Conservation (phyloP, 208 protist species). For the Acanthamoeba healyi region DNA sequence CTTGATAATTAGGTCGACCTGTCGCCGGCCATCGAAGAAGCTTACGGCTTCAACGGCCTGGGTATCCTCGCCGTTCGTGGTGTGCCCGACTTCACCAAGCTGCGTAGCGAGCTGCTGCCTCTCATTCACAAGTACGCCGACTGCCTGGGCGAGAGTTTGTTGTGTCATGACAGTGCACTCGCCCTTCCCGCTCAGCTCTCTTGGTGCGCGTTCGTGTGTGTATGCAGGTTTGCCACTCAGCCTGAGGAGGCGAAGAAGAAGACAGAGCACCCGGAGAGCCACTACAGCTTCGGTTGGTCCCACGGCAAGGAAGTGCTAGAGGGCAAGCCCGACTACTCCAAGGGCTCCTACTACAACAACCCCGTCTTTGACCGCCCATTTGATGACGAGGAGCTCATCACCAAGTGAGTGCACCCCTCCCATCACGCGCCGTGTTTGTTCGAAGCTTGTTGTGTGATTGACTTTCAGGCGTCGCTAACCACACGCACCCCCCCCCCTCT, state of each 20-base stretch:
- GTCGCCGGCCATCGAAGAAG: constrained; percentile 76
- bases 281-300: constrained; percentile 84
- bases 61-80: constrained; percentile 80
- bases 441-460: background rate
- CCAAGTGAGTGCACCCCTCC: background rate
- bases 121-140: constrained; percentile 75
- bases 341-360: constrained; percentile 89
- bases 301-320: constrained; percentile 84
- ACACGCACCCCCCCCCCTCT: background rate
- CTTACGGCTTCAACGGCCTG: constrained; percentile 78
- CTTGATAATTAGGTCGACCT: constrained; percentile 51
- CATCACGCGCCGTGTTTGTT: background rate
- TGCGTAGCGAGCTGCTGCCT: constrained; percentile 72
- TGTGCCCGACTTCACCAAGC: constrained; percentile 75
- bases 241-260: constrained; percentile 83
- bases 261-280: constrained; percentile 75
- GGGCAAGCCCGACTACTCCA: constrained; percentile 80
- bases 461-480: background rate
- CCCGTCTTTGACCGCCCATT: constrained; percentile 86
- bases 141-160: background rate
- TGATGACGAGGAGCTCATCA: constrained; percentile 82
- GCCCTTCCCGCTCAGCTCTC: too few relatives aligned
- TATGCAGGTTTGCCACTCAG: constrained; percentile 72
- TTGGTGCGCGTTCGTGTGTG: background rate
- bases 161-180: too few relatives aligned